phyloP scores from a whole-genome alignment of 345 rosid species.

The Hibiscus syriacus region DNA sequence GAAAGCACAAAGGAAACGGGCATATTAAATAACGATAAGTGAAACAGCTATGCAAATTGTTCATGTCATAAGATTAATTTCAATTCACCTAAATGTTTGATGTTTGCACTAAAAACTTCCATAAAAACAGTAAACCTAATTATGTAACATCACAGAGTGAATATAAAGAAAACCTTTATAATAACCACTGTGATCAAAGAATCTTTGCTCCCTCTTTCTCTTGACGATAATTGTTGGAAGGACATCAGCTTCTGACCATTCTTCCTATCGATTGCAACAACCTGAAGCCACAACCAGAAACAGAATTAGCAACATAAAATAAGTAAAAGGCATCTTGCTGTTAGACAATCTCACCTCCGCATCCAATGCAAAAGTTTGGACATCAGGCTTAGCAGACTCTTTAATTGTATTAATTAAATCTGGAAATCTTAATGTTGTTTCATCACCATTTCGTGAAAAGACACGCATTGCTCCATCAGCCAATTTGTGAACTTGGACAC shows the following conservation, averaged over 20 bases:
- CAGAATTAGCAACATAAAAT: background rate
- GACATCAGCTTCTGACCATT: constrained; percentile 75
- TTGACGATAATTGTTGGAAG: constrained; percentile 84
- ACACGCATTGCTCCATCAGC: constrained; percentile 50
- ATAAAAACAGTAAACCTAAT: background rate
- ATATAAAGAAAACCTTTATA: constrained; percentile 49
- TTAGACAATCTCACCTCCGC: constrained; percentile 55
- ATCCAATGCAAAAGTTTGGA: constrained; percentile 66
- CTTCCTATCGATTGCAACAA: constrained; percentile 77
- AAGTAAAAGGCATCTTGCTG: constrained; percentile 10
- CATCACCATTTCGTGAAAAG: constrained; percentile 88
- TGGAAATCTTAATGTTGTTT: constrained; percentile 72
- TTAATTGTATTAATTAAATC: constrained; percentile 56
- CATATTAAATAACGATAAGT: background rate
- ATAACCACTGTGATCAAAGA: constrained; percentile 39
- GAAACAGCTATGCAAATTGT: background rate
- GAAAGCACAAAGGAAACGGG: background rate
- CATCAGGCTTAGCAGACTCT: constrained; percentile 48
- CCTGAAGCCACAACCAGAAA: constrained; percentile 32
- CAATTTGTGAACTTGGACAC: constrained; percentile 80
- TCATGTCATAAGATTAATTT: background rate
- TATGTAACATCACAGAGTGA: background rate
- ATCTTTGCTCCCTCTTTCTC: constrained; percentile 80
- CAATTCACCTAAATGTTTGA: background rate
- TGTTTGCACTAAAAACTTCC: background rate